phyloP scores from a whole-genome alignment of 2,329 filamentous ascomycete species.

The Fusarium odoratissimum region DNA sequence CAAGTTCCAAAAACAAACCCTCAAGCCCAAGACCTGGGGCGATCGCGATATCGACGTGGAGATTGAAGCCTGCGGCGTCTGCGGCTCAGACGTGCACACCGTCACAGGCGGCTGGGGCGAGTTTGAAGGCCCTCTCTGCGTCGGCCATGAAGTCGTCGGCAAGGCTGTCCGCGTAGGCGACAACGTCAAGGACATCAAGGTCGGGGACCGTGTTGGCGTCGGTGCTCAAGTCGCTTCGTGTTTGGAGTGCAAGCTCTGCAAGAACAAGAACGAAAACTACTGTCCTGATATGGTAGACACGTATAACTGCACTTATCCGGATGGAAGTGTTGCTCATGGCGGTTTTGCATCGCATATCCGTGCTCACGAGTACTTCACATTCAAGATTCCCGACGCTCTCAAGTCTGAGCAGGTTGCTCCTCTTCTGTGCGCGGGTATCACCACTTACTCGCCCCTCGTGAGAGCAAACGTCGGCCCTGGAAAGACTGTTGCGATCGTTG shows the following conservation, averaged over 20 bases:
- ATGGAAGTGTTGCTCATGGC: slow-evolving; percentile 73
- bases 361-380: slow-evolving; percentile 67
- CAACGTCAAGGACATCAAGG: slow-evolving; percentile 63
- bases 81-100: slow-evolving; percentile 71
- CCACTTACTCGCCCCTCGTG: slow-evolving; percentile 75
- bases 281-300: slow-evolving; percentile 67
- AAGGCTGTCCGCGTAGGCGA: slow-evolving; percentile 65
- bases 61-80: slow-evolving; percentile 74
- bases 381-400: slow-evolving; percentile 67
- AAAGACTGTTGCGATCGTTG: slow-evolving; percentile 74
- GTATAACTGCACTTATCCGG: slow-evolving; percentile 67
- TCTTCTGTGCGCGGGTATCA: slow-evolving; percentile 83
- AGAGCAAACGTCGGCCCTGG: slow-evolving; percentile 76
- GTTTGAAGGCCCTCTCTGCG: slow-evolving; percentile 60
- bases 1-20: slow-evolving; percentile 52
- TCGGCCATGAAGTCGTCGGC: slow-evolving; percentile 75
- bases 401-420: slow-evolving; percentile 67
- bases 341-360: slow-evolving; percentile 66
- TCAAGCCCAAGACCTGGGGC: slow-evolving; percentile 72
- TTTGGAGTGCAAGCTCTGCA: slow-evolving; percentile 56
- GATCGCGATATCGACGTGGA: slow-evolving; percentile 75
- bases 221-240: slow-evolving; percentile 41
- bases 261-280: slow-evolving; percentile 68
- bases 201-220: slow-evolving; percentile 69
- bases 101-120: slow-evolving; percentile 57